Percentiles rank a stretch among this genome's conserved stretches.
Evolutionary conservation across 352 stramenopile species (phyloP).

Genomic region (Elongisporangium undulatum): DNA sequence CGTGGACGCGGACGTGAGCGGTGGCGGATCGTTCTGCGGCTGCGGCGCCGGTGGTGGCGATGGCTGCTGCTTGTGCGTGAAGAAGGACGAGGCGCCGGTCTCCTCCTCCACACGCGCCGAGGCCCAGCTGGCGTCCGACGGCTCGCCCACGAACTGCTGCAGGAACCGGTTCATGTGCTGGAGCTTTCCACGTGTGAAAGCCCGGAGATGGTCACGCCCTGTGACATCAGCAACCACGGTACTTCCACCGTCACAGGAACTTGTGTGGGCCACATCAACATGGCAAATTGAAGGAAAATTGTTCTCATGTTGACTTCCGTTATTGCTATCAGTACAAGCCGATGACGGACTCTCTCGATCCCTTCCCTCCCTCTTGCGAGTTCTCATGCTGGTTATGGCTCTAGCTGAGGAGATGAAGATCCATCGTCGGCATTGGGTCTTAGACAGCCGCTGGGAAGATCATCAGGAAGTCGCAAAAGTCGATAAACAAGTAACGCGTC

Average conservation of each 20-base stretch:
- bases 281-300: background rate
- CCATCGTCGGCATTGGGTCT: background rate
- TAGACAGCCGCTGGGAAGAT: slow-evolving; percentile 49
- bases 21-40: slow-evolving; percentile 3
- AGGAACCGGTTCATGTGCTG: slow-evolving; percentile 50
- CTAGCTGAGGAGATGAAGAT: no score
- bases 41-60: slow-evolving; percentile 2
- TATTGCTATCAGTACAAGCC: background rate
- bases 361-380: no score
- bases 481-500: slow-evolving; percentile 78
- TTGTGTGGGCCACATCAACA: background rate
- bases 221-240: background rate
- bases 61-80: background rate
- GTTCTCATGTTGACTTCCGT: background rate
- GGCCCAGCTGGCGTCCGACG: slow-evolving; percentile 7
- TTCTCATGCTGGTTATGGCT: no score
- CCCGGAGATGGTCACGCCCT: background rate
- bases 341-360: no score
- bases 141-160: slow-evolving; percentile 48
- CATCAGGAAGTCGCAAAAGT: slow-evolving; percentile 84
- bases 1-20: slow-evolving; percentile 22
- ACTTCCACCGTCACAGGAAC: background rate
- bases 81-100: background rate
- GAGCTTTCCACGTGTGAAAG: background rate
- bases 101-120: background rate